Conservation (phyloP, 768 basidiomycete genomes). For the Dentipellis sp. region DNA sequence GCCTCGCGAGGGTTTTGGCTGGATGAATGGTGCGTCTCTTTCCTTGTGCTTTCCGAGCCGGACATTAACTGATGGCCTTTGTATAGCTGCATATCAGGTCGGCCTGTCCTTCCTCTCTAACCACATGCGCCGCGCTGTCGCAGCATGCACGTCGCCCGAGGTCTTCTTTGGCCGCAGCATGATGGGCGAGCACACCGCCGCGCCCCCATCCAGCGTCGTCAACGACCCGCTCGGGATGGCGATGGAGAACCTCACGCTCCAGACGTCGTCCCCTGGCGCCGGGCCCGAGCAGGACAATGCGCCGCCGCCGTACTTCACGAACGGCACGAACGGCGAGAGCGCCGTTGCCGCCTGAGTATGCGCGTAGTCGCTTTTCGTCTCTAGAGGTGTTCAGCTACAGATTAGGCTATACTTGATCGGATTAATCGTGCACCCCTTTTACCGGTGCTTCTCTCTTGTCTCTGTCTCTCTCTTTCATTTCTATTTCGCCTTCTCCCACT, state of each 20-base stretch:
- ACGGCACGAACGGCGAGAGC: too few species aligned
- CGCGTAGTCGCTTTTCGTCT: too few species aligned
- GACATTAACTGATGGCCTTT: constrained; percentile 4
- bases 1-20: constrained; percentile 95
- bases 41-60: not conserved
- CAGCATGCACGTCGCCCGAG: constrained; percentile 90
- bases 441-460: too few species aligned
- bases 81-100: constrained; percentile 85
- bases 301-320: constrained; percentile 8
- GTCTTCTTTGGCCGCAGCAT: constrained; percentile 59
- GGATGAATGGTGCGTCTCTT: constrained; percentile 79
- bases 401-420: too few species aligned
- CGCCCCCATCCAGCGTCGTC: constrained; percentile 21
- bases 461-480: too few species aligned
- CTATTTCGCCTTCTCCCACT: too few species aligned
- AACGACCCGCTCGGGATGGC: constrained; percentile 31
- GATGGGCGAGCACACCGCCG: constrained; percentile 26
- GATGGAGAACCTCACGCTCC: constrained; percentile 25
- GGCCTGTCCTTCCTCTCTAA: constrained; percentile 90
- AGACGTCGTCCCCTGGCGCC: not conserved
- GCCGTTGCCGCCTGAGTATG: too few species aligned
- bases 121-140: constrained; percentile 92
- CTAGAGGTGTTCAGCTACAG: too few species aligned
- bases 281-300: not conserved
- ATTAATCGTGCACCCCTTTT: too few species aligned